Percentiles rank a stretch among this genome's conserved stretches.
These are phyloP conservation scores for Linum trigynum DNA, from an alignment of 345 rosid genomes.

Conservation along the genomic window DNA sequence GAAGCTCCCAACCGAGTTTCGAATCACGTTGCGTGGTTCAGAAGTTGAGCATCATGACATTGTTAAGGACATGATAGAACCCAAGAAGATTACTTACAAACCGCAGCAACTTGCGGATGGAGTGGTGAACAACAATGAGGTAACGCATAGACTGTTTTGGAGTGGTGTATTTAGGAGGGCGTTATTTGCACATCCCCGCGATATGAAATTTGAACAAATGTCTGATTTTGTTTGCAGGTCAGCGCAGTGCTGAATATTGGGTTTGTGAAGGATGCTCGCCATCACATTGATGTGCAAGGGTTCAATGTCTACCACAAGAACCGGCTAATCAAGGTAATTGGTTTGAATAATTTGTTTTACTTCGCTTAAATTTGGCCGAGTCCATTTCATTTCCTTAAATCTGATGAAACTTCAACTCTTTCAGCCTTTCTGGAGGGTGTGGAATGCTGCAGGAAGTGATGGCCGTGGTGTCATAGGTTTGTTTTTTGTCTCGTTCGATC, in stretches of 20 bases:
- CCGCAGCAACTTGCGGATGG: conserved; percentile 27
- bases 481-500: neutral
- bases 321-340: conserved; percentile 55
- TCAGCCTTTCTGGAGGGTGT: conserved; percentile 85
- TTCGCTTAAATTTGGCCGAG: no score
- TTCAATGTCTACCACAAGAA: conserved; percentile 79
- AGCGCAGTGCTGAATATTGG: conserved; percentile 49
- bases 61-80: conserved; percentile 52
- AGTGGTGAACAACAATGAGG: conserved; percentile 10
- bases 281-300: conserved; percentile 68
- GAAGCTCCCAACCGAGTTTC: conserved; percentile 43
- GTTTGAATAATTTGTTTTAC: no score
- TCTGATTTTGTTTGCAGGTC: conserved; percentile 27
- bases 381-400: no score
- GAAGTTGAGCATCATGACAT: conserved; percentile 51
- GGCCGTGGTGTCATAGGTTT: conserved; percentile 79
- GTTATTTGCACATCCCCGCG: no score
- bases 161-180: no score
- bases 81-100: conserved; percentile 32
- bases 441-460: conserved; percentile 78
- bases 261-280: conserved; percentile 68
- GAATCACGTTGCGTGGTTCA: conserved; percentile 45
- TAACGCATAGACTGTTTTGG: no score
- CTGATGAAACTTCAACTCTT: no score
- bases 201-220: neutral